phyloP scores from a whole-genome alignment of 2,329 filamentous ascomycete genomes.

The Berkeleyomyces rouxiae region DNA sequence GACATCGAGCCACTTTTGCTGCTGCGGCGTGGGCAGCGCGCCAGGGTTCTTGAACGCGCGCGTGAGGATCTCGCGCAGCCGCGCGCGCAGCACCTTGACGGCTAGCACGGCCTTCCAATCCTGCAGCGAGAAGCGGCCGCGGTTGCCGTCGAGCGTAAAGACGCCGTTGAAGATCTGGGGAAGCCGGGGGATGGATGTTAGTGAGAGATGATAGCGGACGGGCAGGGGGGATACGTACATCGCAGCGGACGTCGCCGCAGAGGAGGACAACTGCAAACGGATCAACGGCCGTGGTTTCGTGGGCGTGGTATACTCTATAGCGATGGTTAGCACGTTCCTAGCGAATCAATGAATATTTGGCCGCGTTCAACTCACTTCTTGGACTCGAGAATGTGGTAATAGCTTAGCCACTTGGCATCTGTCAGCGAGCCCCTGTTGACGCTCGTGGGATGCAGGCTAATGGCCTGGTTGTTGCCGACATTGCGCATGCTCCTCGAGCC shows the following conservation, averaged over 20 bases:
- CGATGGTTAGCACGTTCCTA: background rate
- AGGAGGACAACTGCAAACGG: slow-evolving; percentile 70
- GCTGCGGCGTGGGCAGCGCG: slow-evolving; percentile 44
- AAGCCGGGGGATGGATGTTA: background rate
- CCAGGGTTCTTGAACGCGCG: slow-evolving; percentile 53
- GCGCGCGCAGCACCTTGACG: slow-evolving; percentile 61
- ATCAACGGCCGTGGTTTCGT: slow-evolving; percentile 68
- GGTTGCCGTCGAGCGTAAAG: slow-evolving; percentile 71
- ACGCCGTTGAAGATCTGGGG: slow-evolving; percentile 68
- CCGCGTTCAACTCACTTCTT: slow-evolving; percentile 41
- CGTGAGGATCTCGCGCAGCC: slow-evolving; percentile 59
- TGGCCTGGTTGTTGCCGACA: slow-evolving; percentile 78
- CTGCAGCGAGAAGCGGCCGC: slow-evolving; percentile 63
- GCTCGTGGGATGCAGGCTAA: slow-evolving; percentile 73
- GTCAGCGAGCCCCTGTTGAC: slow-evolving; percentile 57
- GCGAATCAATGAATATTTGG: background rate
- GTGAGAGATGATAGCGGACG: background rate
- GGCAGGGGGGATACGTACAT: slow-evolving; percentile 33
- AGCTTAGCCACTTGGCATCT: slow-evolving; percentile 68
- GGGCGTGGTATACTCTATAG: slow-evolving; percentile 63
- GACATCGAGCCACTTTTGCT: slow-evolving; percentile 56
- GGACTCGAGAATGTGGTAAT: slow-evolving; percentile 94
- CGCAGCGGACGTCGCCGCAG: slow-evolving; percentile 77
- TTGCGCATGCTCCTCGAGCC: slow-evolving; percentile 69
- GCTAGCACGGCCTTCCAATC: slow-evolving; percentile 86